A percentile compares a stretch with the other conserved stretches of the same genome.
phyloP scores from a whole-genome alignment of 2,329 filamentous ascomycete genomes.

The Stromatinia cepivora region DNA sequence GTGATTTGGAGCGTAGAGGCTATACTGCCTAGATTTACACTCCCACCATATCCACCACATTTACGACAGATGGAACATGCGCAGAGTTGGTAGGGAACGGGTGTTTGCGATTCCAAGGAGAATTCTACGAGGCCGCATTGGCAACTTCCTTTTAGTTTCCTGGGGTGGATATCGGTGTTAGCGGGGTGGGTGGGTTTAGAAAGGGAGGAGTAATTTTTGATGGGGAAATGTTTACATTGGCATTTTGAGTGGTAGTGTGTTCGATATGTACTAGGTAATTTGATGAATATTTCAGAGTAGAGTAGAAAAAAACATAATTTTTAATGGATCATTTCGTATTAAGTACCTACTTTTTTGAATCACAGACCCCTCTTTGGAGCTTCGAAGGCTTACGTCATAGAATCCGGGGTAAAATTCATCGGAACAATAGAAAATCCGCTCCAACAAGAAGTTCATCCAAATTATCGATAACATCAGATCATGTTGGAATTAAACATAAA shows the following conservation, averaged over 20 bases:
- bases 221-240: conserved; percentile 7
- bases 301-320: not conserved
- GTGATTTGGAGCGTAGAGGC: conserved; percentile 45
- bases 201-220: not conserved
- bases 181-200: too few species aligned
- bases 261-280: too few species aligned
- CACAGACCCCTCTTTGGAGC: conserved; percentile 2
- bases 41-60: conserved; percentile 47
- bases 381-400: conserved; percentile 8
- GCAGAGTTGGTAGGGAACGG: conserved; percentile 51
- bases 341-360: too few species aligned
- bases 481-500: conserved; percentile 3
- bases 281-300: too few species aligned
- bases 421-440: conserved; percentile 20
- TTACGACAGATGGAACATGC: conserved; percentile 52
- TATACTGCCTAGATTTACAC: conserved; percentile 49
- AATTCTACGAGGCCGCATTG: conserved; percentile 51
- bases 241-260: not conserved
- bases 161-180: conserved; percentile 28
- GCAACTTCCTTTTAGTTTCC: conserved; percentile 50
- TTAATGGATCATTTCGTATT: not conserved
- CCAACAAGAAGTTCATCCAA: not conserved
- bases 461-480: conserved; percentile 15
- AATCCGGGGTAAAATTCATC: conserved; percentile 1
- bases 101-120: conserved; percentile 46